Conservation (phyloP, 2,329 filamentous ascomycete genomes). For the Shiraia bambusicola region DNA sequence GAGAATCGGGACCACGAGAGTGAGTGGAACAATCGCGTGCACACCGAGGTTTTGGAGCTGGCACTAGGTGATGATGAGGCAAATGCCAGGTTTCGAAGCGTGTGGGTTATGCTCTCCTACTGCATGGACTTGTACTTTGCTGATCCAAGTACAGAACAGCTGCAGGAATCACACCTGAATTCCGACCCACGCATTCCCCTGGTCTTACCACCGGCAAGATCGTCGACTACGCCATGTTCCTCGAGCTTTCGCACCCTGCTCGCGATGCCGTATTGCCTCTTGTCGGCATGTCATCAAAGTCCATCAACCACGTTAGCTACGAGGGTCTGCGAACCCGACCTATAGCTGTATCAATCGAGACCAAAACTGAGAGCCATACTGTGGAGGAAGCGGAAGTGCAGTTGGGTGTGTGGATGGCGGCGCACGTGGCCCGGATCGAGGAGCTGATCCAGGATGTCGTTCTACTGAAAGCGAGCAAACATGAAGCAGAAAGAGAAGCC, state of each 20-base stretch:
- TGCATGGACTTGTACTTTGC: too few species aligned
- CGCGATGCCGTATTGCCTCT: conserved; percentile 14
- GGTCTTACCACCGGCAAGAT: conserved; percentile 18
- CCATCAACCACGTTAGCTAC: conserved; percentile 18
- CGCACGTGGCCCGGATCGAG: conserved; percentile 13
- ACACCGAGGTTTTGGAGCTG: conserved; percentile 9
- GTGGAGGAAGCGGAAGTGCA: conserved; percentile 21
- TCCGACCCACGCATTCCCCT: conserved; percentile 11
- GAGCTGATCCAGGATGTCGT: conserved; percentile 6
- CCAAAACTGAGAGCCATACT: conserved; percentile 17
- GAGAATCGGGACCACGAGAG: conserved; percentile 8
- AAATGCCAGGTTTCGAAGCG: conserved; percentile 7
- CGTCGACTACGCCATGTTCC: conserved; percentile 17
- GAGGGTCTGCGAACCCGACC: conserved; percentile 11
- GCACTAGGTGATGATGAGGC: conserved; percentile 7
- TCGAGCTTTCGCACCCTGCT: conserved; percentile 13
- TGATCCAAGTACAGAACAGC: too few species aligned
- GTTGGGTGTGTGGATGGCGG: conserved; percentile 15
- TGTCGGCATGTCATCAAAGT: conserved; percentile 11
- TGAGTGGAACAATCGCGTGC: conserved; percentile 9
- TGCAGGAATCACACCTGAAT: conserved; percentile 16
- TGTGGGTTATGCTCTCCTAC: neutral
- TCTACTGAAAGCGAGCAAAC: conserved; percentile 6
- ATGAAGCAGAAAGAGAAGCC: conserved; percentile 4
- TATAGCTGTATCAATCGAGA: conserved; percentile 15